Conservation (phyloP, 2,329 filamentous ascomycete genomes). For the Botrytis porri region DNA sequence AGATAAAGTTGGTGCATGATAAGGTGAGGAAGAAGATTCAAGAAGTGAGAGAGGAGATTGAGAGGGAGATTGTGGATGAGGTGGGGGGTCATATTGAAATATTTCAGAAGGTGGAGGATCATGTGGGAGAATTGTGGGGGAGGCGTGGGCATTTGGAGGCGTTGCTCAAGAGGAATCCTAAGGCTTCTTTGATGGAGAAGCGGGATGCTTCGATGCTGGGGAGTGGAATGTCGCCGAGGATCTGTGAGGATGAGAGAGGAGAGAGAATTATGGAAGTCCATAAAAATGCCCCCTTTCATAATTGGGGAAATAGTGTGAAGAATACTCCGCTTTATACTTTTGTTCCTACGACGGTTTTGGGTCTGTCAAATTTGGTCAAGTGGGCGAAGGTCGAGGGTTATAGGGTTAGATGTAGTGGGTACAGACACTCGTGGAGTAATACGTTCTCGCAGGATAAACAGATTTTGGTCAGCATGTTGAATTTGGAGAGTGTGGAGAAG, state of each 20-base stretch:
- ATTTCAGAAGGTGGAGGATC: slow-evolving; percentile 21
- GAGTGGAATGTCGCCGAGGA: slow-evolving; percentile 23
- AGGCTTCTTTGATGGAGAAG: background rate
- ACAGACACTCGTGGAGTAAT: slow-evolving; percentile 45
- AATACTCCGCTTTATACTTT: slow-evolving; percentile 44
- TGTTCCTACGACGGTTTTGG: slow-evolving; percentile 43
- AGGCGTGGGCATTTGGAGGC: background rate
- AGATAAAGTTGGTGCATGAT: background rate
- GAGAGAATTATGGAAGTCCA: slow-evolving; percentile 39
- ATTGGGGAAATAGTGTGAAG: slow-evolving; percentile 43
- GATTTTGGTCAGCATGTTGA: slow-evolving; percentile 45
- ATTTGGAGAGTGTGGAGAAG: slow-evolving; percentile 40
- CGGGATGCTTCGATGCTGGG: background rate
- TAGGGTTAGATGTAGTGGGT: slow-evolving; percentile 44
- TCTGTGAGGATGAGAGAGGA: slow-evolving; percentile 38
- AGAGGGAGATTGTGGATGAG: slow-evolving; percentile 5
- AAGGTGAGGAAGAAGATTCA: slow-evolving; percentile 22
- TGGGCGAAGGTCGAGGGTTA: slow-evolving; percentile 40
- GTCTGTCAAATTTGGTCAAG: slow-evolving; percentile 43
- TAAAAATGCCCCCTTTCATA: slow-evolving; percentile 40
- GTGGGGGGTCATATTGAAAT: background rate
- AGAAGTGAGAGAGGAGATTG: slow-evolving; percentile 6
- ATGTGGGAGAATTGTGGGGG: slow-evolving; percentile 18
- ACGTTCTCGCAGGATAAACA: slow-evolving; percentile 44
- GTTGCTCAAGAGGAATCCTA: background rate